Evolutionary conservation across 495 filamentous ascomycete genomes (phyloP).

Genomic region (Tuber microsphaerosporum): DNA sequence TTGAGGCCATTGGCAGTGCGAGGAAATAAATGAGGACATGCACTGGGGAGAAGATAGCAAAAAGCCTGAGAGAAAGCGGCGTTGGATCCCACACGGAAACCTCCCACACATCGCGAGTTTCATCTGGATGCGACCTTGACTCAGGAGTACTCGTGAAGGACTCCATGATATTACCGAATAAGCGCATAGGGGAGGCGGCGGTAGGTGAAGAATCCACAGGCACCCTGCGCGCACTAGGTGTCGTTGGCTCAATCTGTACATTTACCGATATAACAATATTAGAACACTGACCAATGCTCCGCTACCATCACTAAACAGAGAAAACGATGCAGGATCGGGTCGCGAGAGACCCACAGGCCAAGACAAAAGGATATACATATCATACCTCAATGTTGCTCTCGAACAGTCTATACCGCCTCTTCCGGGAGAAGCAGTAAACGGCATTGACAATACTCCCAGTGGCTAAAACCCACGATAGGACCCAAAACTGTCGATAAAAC

Average conservation of each 20-base stretch:
- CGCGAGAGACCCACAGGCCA: not conserved
- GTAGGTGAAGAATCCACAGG: slow-evolving; percentile 81
- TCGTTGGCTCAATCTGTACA: slow-evolving; percentile 52
- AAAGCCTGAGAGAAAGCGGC: slow-evolving; percentile 70
- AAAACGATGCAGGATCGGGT: not conserved
- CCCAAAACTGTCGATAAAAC: slow-evolving; percentile 24
- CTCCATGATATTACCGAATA: slow-evolving; percentile 61
- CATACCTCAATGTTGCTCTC: slow-evolving; percentile 48
- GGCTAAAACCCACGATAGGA: slow-evolving; percentile 31
- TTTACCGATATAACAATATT: not conserved
- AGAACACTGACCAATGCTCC: not conserved
- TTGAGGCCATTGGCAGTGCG: slow-evolving; percentile 67
- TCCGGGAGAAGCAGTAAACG: slow-evolving; percentile 72
- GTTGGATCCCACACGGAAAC: slow-evolving; percentile 86
- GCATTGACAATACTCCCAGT: slow-evolving; percentile 64
- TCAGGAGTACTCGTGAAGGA: slow-evolving; percentile 53
- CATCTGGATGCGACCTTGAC: slow-evolving; percentile 74
- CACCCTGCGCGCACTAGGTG: slow-evolving; percentile 82
- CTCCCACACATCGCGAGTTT: slow-evolving; percentile 88
- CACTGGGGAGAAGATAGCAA: slow-evolving; percentile 86
- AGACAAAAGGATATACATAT: not conserved
- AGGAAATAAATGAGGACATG: slow-evolving; percentile 84
- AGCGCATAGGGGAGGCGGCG: slow-evolving; percentile 68
- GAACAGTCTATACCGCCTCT: slow-evolving; percentile 84
- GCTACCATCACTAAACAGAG: not conserved